Evolutionary conservation across 331 rosid species (phyloP), one percentile per base, ranked within the genome.

Genomic region (Quercus lobata): DNA sequence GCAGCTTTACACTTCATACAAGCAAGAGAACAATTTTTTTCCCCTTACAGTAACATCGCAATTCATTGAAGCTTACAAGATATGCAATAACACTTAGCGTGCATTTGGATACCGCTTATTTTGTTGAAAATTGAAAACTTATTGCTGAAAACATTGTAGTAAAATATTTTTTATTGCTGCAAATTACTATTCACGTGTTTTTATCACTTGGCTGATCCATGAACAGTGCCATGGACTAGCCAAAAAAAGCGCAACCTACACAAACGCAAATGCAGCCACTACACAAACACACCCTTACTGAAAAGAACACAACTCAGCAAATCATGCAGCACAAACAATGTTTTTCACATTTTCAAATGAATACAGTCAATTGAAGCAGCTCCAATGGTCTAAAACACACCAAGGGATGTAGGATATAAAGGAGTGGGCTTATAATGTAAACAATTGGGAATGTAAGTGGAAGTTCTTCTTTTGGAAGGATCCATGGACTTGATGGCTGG

Each of bases 371-470:
- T 9, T 69, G 75, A 76, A 79, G 79, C 56, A 62, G 63, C 72
- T 54, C 49, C 30, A 12, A 27, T 78, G 83, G 63, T 76, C 84
- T 88, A 91, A 81, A 91, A 91, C 57, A 90, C 97, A 68, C 93
- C 93, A 76, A 93, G 88, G 79, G 88, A 86, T 21, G 93, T 73
- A 49, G 93, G 87, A 79, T 84, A 91, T 61, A 93, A 78, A 69
- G 88, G 81, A 72, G 84, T 84, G 32, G 90, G 82, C 79, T 79
- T 69, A 63, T 78, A 86, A 65, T 80, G 57, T 52, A 88, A 76
- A 72, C 44, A 84, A 71, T 88, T 85, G 16, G 95, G 97, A 87
- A 82, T 71, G 56, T 68, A 93, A 53, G 88, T 66, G 29, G 94
- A 80, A 21, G 81, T 79, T 65, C 76, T 66, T 80, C 88, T 87